Conservation (phyloP, 352 stramenopile genomes). For the Phytopythium chamaehyphon region DNA sequence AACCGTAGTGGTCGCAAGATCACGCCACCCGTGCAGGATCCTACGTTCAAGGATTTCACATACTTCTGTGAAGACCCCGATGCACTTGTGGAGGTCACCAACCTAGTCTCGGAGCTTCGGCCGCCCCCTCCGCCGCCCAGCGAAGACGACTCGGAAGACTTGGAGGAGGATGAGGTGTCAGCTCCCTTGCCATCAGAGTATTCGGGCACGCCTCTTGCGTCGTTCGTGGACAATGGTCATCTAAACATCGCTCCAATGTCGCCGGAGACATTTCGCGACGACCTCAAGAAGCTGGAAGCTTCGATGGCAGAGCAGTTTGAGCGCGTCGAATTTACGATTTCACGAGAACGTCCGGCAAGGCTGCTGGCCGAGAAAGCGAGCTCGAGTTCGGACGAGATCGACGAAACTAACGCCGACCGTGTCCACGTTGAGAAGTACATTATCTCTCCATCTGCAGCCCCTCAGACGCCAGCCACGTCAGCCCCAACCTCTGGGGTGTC, state of each 20-base stretch:
- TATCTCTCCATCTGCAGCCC: conserved; percentile 20
- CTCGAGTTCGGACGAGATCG: conserved; percentile 23
- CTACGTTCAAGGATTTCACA: conserved; percentile 89
- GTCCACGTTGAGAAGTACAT: conserved; percentile 38
- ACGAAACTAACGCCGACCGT: conserved; percentile 22
- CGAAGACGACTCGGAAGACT: conserved; percentile 31
- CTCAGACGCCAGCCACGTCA: conserved; percentile 8
- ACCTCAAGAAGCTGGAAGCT: conserved; percentile 63
- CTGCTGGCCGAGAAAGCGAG: conserved; percentile 22
- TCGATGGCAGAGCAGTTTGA: conserved; percentile 69
- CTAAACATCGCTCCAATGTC: conserved; percentile 52
- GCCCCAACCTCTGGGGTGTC: conserved; percentile 16
- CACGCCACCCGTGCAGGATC: conserved; percentile 76
- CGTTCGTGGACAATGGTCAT: conserved; percentile 75
- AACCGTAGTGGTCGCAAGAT: conserved; percentile 63
- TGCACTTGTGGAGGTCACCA: conserved; percentile 74
- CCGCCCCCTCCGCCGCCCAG: conserved; percentile 39
- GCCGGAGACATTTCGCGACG: conserved; percentile 45
- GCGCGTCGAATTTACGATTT: conserved; percentile 78
- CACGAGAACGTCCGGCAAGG: conserved; percentile 46
- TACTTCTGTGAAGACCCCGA: conserved; percentile 89
- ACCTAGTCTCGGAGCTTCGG: conserved; percentile 77
- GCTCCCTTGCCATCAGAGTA: conserved; percentile 36
- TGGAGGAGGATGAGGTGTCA: conserved; percentile 9
- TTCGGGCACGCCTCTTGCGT: conserved; percentile 71